phyloP scores from a whole-genome alignment of 169 alveolate species.

The Eimeria necatrix region DNA sequence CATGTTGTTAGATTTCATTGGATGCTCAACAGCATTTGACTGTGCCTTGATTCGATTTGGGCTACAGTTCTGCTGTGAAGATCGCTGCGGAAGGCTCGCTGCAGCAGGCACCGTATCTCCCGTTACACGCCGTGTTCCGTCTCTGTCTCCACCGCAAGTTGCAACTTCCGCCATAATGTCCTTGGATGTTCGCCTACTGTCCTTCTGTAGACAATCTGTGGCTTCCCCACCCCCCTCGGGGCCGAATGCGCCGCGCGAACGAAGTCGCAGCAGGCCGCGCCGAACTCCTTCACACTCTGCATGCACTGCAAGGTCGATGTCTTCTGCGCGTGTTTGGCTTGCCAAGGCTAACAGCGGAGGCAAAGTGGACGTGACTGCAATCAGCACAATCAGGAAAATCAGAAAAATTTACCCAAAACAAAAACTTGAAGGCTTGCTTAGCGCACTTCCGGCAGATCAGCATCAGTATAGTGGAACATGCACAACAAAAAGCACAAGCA shows the following conservation, averaged over 20 bases:
- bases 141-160: neutral
- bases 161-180: neutral
- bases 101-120: neutral
- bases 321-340: conserved; percentile 40
- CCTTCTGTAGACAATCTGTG: neutral
- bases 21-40: neutral
- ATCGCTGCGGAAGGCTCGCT: neutral
- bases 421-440: no score
- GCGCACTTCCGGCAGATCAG: no score
- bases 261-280: neutral
- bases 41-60: neutral
- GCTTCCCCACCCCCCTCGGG: conserved; percentile 35
- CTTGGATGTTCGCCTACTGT: neutral
- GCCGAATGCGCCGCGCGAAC: neutral
- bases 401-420: no score
- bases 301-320: conserved; percentile 35
- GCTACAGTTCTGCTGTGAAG: neutral
- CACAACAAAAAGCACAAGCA: no score
- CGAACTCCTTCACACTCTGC: conserved; percentile 48
- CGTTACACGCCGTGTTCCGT: no score
- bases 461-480: no score
- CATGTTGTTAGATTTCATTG: neutral
- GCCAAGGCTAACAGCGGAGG: conserved; percentile 25
- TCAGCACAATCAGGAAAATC: neutral
- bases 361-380: conserved; percentile 10